Conservation (phyloP, 768 basidiomycete genomes). For the Sporobolomyces pararoseus region DNA sequence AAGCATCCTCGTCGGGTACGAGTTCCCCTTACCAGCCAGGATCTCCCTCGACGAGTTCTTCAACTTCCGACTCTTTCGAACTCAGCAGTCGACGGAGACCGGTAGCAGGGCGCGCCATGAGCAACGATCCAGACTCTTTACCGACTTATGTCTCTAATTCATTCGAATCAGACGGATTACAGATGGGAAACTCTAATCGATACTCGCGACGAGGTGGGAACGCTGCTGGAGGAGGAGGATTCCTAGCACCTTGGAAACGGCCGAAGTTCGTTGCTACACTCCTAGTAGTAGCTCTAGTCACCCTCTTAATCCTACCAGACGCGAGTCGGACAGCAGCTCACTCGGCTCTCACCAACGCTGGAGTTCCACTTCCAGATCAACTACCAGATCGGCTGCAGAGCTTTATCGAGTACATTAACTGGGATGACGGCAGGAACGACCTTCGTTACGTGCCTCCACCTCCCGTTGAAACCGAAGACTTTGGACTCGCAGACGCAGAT, state of each 20-base stretch:
- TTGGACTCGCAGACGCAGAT: constrained; percentile 28
- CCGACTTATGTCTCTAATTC: constrained; percentile 26
- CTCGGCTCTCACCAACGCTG: constrained; percentile 39
- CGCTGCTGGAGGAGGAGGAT: not conserved
- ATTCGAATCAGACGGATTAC: constrained; percentile 30
- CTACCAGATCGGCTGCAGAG: constrained; percentile 37
- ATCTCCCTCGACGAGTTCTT: constrained; percentile 20
- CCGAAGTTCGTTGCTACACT: constrained; percentile 33
- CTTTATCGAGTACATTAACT: constrained; percentile 34
- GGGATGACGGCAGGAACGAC: constrained; percentile 40
- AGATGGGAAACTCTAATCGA: constrained; percentile 1
- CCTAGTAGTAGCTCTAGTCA: constrained; percentile 38
- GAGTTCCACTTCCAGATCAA: constrained; percentile 42
- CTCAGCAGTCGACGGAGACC: constrained; percentile 1
- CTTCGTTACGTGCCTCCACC: constrained; percentile 36
- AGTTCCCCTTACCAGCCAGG: constrained; percentile 15
- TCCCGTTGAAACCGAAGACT: constrained; percentile 22
- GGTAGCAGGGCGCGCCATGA: constrained; percentile 12
- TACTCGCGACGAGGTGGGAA: constrained; percentile 15
- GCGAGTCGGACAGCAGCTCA: constrained; percentile 37
- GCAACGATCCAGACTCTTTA: constrained; percentile 18
- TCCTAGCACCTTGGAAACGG: constrained; percentile 16
- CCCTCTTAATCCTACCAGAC: constrained; percentile 41
- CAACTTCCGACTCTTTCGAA: constrained; percentile 20
- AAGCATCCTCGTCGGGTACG: constrained; percentile 7